Conservation (phyloP, 2,329 filamentous ascomycete genomes). For the Fusarium duplospermum region DNA sequence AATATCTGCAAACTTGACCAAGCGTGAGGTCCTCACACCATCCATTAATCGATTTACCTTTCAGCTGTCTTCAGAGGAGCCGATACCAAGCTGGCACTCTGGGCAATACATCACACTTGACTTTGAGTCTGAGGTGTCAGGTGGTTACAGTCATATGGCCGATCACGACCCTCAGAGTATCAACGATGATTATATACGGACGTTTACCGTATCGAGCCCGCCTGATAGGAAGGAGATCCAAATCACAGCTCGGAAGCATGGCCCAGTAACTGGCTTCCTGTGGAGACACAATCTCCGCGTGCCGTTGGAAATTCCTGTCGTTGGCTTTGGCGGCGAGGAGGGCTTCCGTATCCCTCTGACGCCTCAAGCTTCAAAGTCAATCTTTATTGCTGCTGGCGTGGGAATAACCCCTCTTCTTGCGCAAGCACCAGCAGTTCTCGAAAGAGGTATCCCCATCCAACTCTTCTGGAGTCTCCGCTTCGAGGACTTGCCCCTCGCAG, state of each 20-base stretch:
- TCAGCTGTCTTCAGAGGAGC: conserved; percentile 42
- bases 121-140: conserved; percentile 75
- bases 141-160: conserved; percentile 85
- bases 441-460: conserved; percentile 53
- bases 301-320: conserved; percentile 72
- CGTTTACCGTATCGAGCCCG: conserved; percentile 81
- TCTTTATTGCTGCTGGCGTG: conserved; percentile 82
- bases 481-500: conserved; percentile 71
- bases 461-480: conserved; percentile 76
- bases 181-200: conserved; percentile 87
- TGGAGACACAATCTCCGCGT: conserved; percentile 66
- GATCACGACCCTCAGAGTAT: conserved; percentile 82
- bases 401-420: conserved; percentile 86
- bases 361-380: conserved; percentile 44
- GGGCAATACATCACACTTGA: conserved; percentile 85
- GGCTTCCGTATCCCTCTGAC: conserved; percentile 53
- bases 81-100: conserved; percentile 63
- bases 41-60: conserved; percentile 74
- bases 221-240: conserved; percentile 68
- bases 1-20: conserved; percentile 65
- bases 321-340: conserved; percentile 77
- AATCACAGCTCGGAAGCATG: conserved; percentile 77
- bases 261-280: conserved; percentile 74
- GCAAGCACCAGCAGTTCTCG: conserved; percentile 66
- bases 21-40: conserved; percentile 71